Conservation (phyloP, 1,139 yeast species). For the Pichia sp. region DNA sequence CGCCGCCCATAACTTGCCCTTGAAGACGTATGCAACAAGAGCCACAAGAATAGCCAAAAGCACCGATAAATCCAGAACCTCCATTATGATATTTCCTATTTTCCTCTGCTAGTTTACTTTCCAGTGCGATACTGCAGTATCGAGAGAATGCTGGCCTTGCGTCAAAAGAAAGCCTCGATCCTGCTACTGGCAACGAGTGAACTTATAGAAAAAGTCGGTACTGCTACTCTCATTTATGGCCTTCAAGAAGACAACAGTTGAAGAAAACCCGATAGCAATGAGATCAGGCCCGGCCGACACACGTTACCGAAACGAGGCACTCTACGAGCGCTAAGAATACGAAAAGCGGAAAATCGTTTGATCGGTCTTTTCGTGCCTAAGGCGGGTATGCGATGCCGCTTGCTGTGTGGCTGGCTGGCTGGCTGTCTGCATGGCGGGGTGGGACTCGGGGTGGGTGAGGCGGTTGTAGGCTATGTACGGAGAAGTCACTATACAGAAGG, state of each 20-base stretch:
- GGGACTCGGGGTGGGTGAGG: too few relatives aligned
- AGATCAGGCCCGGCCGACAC: background rate
- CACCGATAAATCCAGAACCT: conserved; percentile 67
- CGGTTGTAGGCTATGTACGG: background rate
- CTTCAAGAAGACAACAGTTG: background rate
- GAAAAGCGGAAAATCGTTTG: background rate
- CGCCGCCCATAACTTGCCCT: conserved; percentile 51
- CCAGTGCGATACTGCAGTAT: background rate
- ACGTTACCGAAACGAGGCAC: background rate
- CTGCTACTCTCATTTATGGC: too few relatives aligned
- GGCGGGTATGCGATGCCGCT: too few relatives aligned
- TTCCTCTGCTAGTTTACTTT: background rate
- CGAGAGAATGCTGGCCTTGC: background rate
- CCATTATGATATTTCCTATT: conserved; percentile 31
- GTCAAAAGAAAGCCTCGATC: background rate
- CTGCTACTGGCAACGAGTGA: background rate
- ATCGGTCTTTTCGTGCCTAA: background rate
- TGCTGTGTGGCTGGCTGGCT: too few relatives aligned
- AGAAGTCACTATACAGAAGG: background rate
- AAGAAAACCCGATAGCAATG: background rate
- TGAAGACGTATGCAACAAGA: conserved; percentile 61
- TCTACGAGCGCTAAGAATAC: background rate
- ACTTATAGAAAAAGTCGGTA: background rate
- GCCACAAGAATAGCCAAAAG: conserved; percentile 62
- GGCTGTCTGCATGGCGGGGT: too few relatives aligned